Evolutionary conservation across 345 rosid genomes (phyloP).

Genomic region (Ceriops decandra): DNA sequence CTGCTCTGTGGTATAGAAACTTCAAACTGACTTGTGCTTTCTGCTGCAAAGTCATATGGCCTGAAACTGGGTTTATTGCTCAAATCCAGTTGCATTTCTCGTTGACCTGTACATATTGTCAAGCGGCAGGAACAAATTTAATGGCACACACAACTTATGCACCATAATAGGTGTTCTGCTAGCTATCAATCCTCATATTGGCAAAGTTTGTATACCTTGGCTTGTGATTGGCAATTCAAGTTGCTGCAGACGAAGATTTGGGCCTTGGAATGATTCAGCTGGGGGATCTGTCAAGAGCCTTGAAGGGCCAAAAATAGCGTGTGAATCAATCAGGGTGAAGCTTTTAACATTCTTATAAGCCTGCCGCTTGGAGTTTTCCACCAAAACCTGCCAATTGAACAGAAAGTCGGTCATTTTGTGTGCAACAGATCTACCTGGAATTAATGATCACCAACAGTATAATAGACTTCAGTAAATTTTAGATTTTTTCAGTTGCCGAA

Average conservation of each 20-base stretch:
- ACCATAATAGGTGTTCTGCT: too few relatives aligned
- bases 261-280: slow-evolving; percentile 20
- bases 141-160: background rate
- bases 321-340: slow-evolving; percentile 24
- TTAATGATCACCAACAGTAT: too few relatives aligned
- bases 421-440: background rate
- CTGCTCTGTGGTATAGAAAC: slow-evolving; percentile 14
- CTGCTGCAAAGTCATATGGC: slow-evolving; percentile 16
- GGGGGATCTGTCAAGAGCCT: slow-evolving; percentile 32
- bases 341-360: slow-evolving; percentile 42
- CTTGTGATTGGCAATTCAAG: slow-evolving; percentile 25
- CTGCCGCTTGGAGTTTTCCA: slow-evolving; percentile 43
- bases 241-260: slow-evolving; percentile 28
- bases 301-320: slow-evolving; percentile 21
- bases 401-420: slow-evolving; percentile 3
- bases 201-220: slow-evolving; percentile 29
- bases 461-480: background rate
- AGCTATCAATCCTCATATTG: background rate
- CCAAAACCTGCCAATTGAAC: slow-evolving; percentile 29
- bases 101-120: slow-evolving; percentile 22
- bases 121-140: background rate
- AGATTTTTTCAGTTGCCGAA: background rate
- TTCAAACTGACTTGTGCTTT: slow-evolving; percentile 19
- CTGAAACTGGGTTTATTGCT: slow-evolving; percentile 22
- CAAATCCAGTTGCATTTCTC: slow-evolving; percentile 29